Evolutionary conservation across 2,329 filamentous ascomycete species (phyloP).

Genomic region (Nannizzia gypsea): DNA sequence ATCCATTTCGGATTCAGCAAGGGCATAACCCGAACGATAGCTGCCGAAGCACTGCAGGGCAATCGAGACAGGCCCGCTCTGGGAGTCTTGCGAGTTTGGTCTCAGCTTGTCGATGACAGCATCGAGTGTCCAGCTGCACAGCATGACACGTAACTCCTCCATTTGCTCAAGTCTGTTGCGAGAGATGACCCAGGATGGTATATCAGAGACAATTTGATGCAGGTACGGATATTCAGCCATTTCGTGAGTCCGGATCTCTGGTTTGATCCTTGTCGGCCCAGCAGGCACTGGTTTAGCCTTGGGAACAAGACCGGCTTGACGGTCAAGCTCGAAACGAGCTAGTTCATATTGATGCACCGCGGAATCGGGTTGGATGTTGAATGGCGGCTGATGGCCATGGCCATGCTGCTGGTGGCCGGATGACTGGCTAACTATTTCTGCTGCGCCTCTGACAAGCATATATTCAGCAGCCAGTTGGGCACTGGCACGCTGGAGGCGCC

Average conservation of each 20-base stretch:
- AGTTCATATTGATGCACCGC: constrained; percentile 10
- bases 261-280: not conserved
- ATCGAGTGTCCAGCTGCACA: not conserved
- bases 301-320: not conserved
- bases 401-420: not conserved
- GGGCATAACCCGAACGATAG: constrained; percentile 72
- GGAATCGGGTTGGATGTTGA: not conserved
- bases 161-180: not conserved
- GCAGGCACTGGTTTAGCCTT: not conserved
- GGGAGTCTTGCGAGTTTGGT: not conserved
- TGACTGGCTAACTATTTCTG: not conserved
- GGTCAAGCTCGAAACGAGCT: constrained; percentile 11
- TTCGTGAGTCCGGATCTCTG: not conserved
- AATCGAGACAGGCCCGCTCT: not conserved
- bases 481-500: constrained; percentile 11
- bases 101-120: constrained; percentile 6
- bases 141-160: constrained; percentile 7
- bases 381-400: not conserved
- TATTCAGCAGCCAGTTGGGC: constrained; percentile 11
- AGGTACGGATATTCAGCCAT: constrained; percentile 5
- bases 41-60: constrained; percentile 67
- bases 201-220: constrained; percentile 2
- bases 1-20: constrained; percentile 83
- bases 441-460: not conserved
- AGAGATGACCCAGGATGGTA: constrained; percentile 6